A percentile compares a stretch with the other conserved stretches of the same genome.
phyloP scores from a whole-genome alignment of 2,329 filamentous ascomycete genomes.

The Alternaria infectoria region DNA sequence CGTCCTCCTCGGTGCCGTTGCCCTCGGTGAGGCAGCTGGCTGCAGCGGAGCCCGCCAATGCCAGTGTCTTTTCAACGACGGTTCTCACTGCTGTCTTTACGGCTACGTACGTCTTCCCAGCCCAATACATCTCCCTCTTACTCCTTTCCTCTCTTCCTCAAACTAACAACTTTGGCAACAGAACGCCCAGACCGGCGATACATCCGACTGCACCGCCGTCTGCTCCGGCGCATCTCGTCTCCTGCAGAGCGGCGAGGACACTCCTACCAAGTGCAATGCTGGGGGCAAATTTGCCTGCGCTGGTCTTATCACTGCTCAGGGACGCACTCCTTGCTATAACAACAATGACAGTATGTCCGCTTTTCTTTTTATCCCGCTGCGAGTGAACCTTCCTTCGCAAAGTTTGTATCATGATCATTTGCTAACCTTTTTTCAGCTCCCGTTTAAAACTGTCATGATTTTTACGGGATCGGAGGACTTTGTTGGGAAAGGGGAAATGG shows the following conservation, averaged over 20 bases:
- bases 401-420: too few species aligned
- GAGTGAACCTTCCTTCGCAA: too few species aligned
- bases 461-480: too few species aligned
- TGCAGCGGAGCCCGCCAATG: conserved; percentile 3
- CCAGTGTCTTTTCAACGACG: conserved; percentile 13
- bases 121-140: not conserved
- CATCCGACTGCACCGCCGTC: conserved; percentile 3
- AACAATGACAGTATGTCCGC: not conserved
- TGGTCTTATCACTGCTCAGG: conserved; percentile 9
- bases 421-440: too few species aligned
- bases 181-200: not conserved
- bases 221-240: conserved; percentile 8
- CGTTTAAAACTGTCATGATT: too few species aligned
- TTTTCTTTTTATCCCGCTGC: too few species aligned
- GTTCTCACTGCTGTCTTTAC: conserved; percentile 15
- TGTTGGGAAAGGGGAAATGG: too few species aligned
- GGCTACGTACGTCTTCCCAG: conserved; percentile 1
- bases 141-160: not conserved
- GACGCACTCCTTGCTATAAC: conserved; percentile 14
- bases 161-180: not conserved
- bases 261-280: conserved; percentile 11
- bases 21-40: conserved; percentile 8
- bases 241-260: conserved; percentile 5
- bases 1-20: conserved; percentile 7
- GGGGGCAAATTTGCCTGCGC: conserved; percentile 12